Evolutionary conservation across 805 yeast species (phyloP).

Genomic region (Candida xyloterini): DNA sequence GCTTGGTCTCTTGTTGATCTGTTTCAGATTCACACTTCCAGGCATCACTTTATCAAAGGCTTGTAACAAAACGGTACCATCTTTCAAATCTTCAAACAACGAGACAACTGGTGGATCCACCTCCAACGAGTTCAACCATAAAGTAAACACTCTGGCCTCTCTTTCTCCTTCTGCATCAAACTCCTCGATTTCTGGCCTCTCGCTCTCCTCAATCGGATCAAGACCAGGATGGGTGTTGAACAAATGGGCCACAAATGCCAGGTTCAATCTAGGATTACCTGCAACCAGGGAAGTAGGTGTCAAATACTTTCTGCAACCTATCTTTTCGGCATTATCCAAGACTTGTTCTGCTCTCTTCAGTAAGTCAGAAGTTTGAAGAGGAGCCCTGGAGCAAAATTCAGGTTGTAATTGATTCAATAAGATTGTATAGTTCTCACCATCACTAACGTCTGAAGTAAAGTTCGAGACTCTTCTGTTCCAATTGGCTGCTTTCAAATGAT

Average conservation of each 20-base stretch:
- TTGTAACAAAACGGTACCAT: constrained; percentile 83
- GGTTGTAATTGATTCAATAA: constrained; percentile 87
- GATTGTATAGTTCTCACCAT: constrained; percentile 93
- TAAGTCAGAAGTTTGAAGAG: constrained; percentile 74
- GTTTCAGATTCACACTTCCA: constrained; percentile 76
- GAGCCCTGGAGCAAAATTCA: constrained; percentile 72
- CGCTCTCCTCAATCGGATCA: constrained; percentile 90
- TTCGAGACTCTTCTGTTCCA: constrained; percentile 84
- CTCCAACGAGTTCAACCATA: constrained; percentile 95
- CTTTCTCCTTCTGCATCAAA: constrained; percentile 99
- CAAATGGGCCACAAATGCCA: constrained; percentile 95
- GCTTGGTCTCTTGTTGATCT: constrained; percentile 80
- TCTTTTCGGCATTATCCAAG: constrained; percentile 80
- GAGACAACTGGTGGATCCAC: constrained; percentile 93
- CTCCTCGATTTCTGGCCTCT: constrained; percentile 92
- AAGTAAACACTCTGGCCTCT: constrained; percentile 96
- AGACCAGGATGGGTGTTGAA: constrained; percentile 96
- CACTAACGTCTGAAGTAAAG: constrained; percentile 83
- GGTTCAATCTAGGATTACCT: constrained; percentile 93
- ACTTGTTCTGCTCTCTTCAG: constrained; percentile 84
- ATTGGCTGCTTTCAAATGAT: constrained; percentile 88
- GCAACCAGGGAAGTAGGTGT: constrained; percentile 91
- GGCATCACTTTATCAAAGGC: constrained; percentile 96
- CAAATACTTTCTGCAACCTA: constrained; percentile 90
- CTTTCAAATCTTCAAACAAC: constrained; percentile 90